phyloP scores from a whole-genome alignment of 1,284 basidiomycete genomes.

The Apiotrichum akiyoshidainum region DNA sequence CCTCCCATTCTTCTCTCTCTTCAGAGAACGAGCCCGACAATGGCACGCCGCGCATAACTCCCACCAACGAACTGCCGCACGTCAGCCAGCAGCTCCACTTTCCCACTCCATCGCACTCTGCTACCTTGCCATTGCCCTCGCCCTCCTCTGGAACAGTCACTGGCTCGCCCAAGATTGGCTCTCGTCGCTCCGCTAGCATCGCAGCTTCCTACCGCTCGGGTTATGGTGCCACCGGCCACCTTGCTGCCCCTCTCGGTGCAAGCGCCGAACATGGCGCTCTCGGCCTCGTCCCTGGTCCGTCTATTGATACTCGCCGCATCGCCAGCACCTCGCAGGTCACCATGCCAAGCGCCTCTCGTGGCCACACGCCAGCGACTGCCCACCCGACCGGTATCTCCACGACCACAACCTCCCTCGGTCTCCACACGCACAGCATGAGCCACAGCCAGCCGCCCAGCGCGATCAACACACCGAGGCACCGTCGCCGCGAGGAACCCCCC shows the following conservation, averaged over 20 bases:
- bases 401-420: neutral
- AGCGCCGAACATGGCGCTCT: constrained; percentile 2
- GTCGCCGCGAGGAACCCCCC: neutral
- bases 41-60: constrained; percentile 9
- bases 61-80: constrained; percentile 10
- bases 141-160: neutral
- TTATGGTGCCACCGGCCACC: constrained; percentile 11
- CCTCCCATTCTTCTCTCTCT: constrained; percentile 17
- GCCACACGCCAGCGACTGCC: neutral
- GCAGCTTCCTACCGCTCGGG: constrained; percentile 6
- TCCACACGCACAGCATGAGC: constrained; percentile 1
- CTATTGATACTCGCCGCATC: constrained; percentile 16
- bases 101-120: constrained; percentile 6
- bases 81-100: constrained; percentile 9
- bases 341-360: neutral
- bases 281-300: constrained; percentile 3
- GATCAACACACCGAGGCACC: constrained; percentile 4
- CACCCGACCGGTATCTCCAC: neutral
- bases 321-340: constrained; percentile 8
- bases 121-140: constrained; percentile 3
- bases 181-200: constrained; percentile 14
- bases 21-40: constrained; percentile 12
- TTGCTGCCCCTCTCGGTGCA: neutral
- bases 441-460: constrained; percentile 8
- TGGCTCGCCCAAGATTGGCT: constrained; percentile 6